phyloP scores from a whole-genome alignment of 345 rosid species.

The Arabidopsis arenosa region DNA sequence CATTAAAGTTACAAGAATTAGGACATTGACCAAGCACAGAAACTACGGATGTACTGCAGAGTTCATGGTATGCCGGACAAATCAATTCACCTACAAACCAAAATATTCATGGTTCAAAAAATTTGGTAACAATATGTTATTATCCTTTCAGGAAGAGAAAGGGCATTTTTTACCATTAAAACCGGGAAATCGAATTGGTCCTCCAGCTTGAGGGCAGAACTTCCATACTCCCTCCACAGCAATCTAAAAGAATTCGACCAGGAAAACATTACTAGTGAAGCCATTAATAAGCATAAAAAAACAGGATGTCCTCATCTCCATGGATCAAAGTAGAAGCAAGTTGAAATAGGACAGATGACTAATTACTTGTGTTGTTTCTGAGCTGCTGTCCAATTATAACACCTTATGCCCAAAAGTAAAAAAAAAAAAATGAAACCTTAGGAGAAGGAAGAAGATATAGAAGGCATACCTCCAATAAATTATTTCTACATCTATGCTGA shows the following conservation, averaged over 20 bases:
- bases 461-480: slow-evolving; percentile 75
- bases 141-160: slow-evolving; percentile 9
- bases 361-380: not conserved
- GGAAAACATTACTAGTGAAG: slow-evolving; percentile 23
- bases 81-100: slow-evolving; percentile 75
- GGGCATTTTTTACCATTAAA: slow-evolving; percentile 68
- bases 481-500: slow-evolving; percentile 87
- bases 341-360: not conserved
- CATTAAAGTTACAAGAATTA: slow-evolving; percentile 81
- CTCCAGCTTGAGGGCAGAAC: slow-evolving; percentile 86
- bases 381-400: not conserved
- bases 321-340: not conserved
- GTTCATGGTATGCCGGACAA: slow-evolving; percentile 94
- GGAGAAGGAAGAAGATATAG: slow-evolving; percentile 3
- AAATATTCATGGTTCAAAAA: slow-evolving; percentile 29
- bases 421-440: not conserved
- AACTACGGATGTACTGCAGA: slow-evolving; percentile 61
- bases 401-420: not conserved
- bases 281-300: slow-evolving; percentile 21
- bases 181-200: slow-evolving; percentile 86
- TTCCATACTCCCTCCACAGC: slow-evolving; percentile 99
- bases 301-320: not conserved
- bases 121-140: not conserved
- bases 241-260: slow-evolving; percentile 54
- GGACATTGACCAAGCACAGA: slow-evolving; percentile 80